Base-by-base conservation (phyloP, 371 early-diverging fungal genomes). In the Syncephalis plumigaleata region DNA sequence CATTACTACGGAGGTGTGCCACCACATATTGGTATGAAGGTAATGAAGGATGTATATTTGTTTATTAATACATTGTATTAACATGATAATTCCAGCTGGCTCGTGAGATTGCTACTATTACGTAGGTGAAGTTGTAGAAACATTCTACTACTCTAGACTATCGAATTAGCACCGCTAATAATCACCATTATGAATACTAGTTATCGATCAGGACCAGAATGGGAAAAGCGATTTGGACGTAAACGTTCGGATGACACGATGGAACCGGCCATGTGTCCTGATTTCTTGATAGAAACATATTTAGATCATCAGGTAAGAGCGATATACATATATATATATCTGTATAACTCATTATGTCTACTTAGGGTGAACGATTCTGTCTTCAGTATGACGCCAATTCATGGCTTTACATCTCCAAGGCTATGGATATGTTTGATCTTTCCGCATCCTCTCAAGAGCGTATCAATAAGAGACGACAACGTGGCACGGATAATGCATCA, bases 371-470 rank as follows among this genome's bases (percentile, higher is more conserved):
- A 55, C 70, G 81, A 23, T 94, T 85, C 63, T 88, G 88, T 55
- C 55, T 87, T 43, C 79, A 87, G 57, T 94, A 92, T 60, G 96
- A 95, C 46, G 73, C 96, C 52, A 95, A 95, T 56, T 90, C 91
- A 1, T 61, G 93, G 13, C 57, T 95, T 3, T 95, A 91, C 55
- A 79, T 95, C 25, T 88, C 89, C 43, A 92, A 93, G 58, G 93
- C 94, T 24, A 93, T 93, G 94, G 96, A 95, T 56, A 75, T 93
- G 74, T 95, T 92, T 67, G 93, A 95, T 61, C 78, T 95, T 69
- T 79, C 81, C 16, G 58, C 59, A 1, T 70, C 77, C 3, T 56
- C 65, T 22, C 56, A 68, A 0, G 56, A 61, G 9, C 59, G 63
- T 36, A 59, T 81, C 1, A 52, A 50, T 1, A 27, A 55, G 2